Evolutionary conservation across 441 rosid species (phyloP), one percentile per base, ranked within the genome.

Genomic region (Aleurites moluccanus): DNA sequence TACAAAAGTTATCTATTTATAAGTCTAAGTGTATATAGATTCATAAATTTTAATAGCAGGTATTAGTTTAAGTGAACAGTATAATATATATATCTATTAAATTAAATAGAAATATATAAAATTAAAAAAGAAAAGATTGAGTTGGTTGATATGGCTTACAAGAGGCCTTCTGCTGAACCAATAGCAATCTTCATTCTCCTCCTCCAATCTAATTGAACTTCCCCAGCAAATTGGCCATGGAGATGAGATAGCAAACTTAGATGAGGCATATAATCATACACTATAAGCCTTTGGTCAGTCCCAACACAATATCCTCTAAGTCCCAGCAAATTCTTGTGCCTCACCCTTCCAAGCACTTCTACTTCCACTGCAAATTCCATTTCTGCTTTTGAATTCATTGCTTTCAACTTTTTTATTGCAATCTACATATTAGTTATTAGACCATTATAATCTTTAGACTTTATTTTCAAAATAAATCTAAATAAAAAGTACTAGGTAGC

Each of bases 351-450:
- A 68, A 95, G 90, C 44, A 89, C 87, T 90, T 95, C 97, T 13
- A 95, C 92, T 81, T 95, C 98, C 15, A 88, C 99, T 10, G 89
- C 87, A 78, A 95, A 95, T 73, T 89, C 93, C 88, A 88, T 83
- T 70, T 95, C 98, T 7, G 91, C 95, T 81, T 92, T 95, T 78
- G 86, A 81, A 77, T 91, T 95, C 98, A 92, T 90, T 53, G 90
- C 96, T 85, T 95, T 95, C 84, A 95, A 72, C 75, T 95, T 93
- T 83, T 95, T 95, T 18, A 95, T 96, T 0, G 99, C 99, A 80
- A 95, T 91, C 99, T 94, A 80, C 75, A 79, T 6, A 35, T 1
- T 25, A 20, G 2, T 20, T 28, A 4, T 38, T 9, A 60, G 4
- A 21, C 42, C 44, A 30, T 40, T 35, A 35, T 35, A 35, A 35